These are phyloP conservation scores for Phoma sp. DNA, from an alignment of 2,329 filamentous ascomycete species.

Conservation along the genomic window DNA sequence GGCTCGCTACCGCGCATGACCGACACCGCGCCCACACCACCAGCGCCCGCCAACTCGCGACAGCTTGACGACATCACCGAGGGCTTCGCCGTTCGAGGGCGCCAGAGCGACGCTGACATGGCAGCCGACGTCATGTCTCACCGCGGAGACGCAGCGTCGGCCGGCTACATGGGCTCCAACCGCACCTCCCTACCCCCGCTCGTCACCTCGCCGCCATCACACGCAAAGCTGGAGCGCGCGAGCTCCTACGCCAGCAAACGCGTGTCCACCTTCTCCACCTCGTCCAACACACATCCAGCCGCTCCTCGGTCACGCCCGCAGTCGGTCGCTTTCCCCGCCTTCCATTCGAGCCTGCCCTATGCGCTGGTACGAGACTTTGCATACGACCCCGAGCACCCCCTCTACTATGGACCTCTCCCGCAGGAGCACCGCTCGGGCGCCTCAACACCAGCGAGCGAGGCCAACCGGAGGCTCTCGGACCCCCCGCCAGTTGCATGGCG, in stretches of 20 bases:
- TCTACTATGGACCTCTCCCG: conserved; percentile 92
- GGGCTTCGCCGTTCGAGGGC: conserved; percentile 34
- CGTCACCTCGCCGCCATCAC: conserved; percentile 57
- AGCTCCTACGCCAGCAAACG: conserved; percentile 82
- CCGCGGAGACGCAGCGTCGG: conserved; percentile 39
- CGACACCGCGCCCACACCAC: conserved; percentile 25
- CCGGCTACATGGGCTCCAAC: conserved; percentile 43
- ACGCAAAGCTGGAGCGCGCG: conserved; percentile 61
- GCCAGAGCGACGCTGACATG: conserved; percentile 38
- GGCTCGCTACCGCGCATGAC: conserved; percentile 43
- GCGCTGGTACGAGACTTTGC: conserved; percentile 96
- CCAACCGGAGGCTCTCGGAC: conserved; percentile 78
- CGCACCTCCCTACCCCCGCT: conserved; percentile 56
- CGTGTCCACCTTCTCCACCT: conserved; percentile 81
- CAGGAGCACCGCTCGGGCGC: conserved; percentile 74
- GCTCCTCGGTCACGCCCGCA: conserved; percentile 72
- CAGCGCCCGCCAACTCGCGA: conserved; percentile 32
- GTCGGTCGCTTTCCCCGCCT: conserved; percentile 82
- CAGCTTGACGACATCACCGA: conserved; percentile 40
- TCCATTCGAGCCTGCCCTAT: conserved; percentile 85
- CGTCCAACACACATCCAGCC: conserved; percentile 59
- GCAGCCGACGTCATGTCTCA: conserved; percentile 48
- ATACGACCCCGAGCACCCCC: conserved; percentile 79
- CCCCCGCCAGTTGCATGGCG: conserved; percentile 76
- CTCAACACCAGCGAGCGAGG: conserved; percentile 85